These are phyloP conservation scores for Blastobotrys persicus DNA, from an alignment of 1,139 yeast species.

Conservation along the genomic window DNA sequence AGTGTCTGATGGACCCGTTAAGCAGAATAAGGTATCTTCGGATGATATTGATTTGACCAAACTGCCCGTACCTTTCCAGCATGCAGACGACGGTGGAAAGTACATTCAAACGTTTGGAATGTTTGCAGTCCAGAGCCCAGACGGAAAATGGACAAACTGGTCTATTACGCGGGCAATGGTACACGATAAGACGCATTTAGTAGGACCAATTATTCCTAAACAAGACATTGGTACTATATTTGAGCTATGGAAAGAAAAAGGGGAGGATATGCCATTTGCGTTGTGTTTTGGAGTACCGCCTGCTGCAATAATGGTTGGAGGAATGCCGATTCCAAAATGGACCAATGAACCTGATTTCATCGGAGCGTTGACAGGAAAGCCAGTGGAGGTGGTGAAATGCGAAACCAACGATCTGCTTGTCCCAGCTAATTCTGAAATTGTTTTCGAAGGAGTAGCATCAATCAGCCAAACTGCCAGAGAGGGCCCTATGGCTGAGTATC, in stretches of 20 bases:
- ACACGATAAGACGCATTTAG: neutral
- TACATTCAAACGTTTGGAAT: constrained; percentile 7
- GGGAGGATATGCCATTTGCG: constrained; percentile 9
- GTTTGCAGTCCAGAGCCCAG: constrained; percentile 4
- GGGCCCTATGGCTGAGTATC: constrained; percentile 8
- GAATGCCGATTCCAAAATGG: constrained; percentile 5
- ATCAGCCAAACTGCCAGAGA: constrained; percentile 1
- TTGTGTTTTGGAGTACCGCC: constrained; percentile 8
- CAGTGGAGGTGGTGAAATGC: constrained; percentile 4
- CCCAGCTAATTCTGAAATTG: constrained; percentile 8
- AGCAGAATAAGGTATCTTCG: neutral
- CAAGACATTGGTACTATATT: constrained; percentile 3
- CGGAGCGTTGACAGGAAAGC: constrained; percentile 1
- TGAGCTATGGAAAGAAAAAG: constrained; percentile 6
- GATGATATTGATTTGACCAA: constrained; percentile 3
- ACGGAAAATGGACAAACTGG: constrained; percentile 10
- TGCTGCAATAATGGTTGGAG: constrained; percentile 3
- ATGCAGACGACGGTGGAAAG: constrained; percentile 7
- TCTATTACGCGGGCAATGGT: constrained; percentile 9
- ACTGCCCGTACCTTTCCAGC: constrained; percentile 1
- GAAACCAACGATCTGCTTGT: constrained; percentile 5
- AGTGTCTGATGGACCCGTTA: neutral
- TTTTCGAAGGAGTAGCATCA: constrained; percentile 2
- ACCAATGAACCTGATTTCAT: neutral
- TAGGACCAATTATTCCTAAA: neutral